phyloP scores from a whole-genome alignment of 495 filamentous ascomycete species.

The Aspergillus diversus region DNA sequence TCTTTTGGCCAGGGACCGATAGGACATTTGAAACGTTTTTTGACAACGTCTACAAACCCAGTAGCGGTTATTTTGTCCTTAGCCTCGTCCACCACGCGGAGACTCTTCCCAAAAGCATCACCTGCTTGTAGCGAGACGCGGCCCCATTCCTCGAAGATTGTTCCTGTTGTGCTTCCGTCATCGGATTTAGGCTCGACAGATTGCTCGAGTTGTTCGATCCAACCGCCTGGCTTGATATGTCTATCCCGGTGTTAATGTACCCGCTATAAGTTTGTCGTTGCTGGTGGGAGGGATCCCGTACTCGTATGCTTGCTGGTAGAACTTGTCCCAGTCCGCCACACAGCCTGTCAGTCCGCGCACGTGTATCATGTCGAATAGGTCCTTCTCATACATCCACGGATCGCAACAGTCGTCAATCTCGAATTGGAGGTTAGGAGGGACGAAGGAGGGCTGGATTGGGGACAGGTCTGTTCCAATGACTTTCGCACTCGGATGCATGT shows the following conservation, averaged over 20 bases:
- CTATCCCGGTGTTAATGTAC: not conserved
- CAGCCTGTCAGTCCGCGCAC: slow-evolving; percentile 16
- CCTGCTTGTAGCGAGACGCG: slow-evolving; percentile 19
- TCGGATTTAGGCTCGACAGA: slow-evolving; percentile 35
- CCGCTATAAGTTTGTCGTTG: not conserved
- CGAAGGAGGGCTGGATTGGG: slow-evolving; percentile 21
- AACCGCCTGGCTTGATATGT: slow-evolving; percentile 45
- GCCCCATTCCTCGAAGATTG: slow-evolving; percentile 16
- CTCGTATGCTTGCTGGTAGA: slow-evolving; percentile 8
- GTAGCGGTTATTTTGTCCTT: slow-evolving; percentile 19
- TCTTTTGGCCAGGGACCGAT: slow-evolving; percentile 28
- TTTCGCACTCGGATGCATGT: slow-evolving; percentile 21
- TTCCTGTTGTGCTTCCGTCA: slow-evolving; percentile 23
- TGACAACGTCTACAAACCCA: slow-evolving; percentile 26
- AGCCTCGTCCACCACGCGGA: slow-evolving; percentile 13
- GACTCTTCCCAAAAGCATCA: slow-evolving; percentile 21
- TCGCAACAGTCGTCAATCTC: slow-evolving; percentile 19
- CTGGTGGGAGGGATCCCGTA: not conserved
- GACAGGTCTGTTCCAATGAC: slow-evolving; percentile 29
- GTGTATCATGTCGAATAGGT: slow-evolving; percentile 21
- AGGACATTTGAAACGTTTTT: slow-evolving; percentile 20
- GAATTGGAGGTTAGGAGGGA: slow-evolving; percentile 23
- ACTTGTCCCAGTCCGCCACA: slow-evolving; percentile 16
- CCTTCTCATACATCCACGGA: slow-evolving; percentile 15
- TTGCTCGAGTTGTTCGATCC: slow-evolving; percentile 44